Evolutionary conservation across 768 basidiomycete species (phyloP).

Genomic region (Rubroboletus satanas): DNA sequence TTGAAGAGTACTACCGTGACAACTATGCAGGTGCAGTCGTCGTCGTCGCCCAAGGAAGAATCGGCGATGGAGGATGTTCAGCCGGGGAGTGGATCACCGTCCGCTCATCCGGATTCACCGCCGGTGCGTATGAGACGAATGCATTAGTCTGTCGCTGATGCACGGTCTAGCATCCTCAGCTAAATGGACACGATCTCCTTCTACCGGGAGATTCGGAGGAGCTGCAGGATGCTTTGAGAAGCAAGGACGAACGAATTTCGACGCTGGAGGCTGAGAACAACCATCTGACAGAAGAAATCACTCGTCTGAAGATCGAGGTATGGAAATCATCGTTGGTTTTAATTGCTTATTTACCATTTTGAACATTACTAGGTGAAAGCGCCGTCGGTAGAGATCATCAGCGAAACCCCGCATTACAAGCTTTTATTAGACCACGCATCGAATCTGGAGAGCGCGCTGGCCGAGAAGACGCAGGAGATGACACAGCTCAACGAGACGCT

Average conservation of each 20-base stretch:
- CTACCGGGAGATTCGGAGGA: conserved; percentile 41
- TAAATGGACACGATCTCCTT: conserved; percentile 40
- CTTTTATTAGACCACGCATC: conserved; percentile 52
- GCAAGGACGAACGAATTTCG: conserved; percentile 41
- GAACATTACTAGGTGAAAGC: conserved; percentile 33
- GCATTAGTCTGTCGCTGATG: conserved; percentile 34
- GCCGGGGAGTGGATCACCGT: conserved; percentile 41
- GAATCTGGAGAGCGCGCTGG: conserved; percentile 40
- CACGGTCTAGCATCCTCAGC: conserved; percentile 38
- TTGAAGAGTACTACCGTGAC: conserved; percentile 51
- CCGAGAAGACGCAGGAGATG: conserved; percentile 39
- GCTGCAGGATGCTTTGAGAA: conserved; percentile 24
- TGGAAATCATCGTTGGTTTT: conserved; percentile 4
- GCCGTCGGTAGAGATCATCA: conserved; percentile 43
- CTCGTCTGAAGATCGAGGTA: conserved; percentile 45
- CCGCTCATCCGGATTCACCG: conserved; percentile 56
- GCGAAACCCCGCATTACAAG: conserved; percentile 52
- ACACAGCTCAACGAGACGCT: conserved; percentile 43
- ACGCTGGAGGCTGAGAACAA: conserved; percentile 47
- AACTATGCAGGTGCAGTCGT: conserved; percentile 40
- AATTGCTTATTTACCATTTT: not conserved
- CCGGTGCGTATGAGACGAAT: conserved; percentile 58
- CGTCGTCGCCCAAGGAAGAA: conserved; percentile 33
- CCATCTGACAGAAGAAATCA: conserved; percentile 43
- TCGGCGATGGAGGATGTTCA: conserved; percentile 26